A percentile compares a stretch with the other conserved stretches of the same genome.
Evolutionary conservation across 768 basidiomycete species (phyloP).

Genomic region (Saitozyma podzolica): DNA sequence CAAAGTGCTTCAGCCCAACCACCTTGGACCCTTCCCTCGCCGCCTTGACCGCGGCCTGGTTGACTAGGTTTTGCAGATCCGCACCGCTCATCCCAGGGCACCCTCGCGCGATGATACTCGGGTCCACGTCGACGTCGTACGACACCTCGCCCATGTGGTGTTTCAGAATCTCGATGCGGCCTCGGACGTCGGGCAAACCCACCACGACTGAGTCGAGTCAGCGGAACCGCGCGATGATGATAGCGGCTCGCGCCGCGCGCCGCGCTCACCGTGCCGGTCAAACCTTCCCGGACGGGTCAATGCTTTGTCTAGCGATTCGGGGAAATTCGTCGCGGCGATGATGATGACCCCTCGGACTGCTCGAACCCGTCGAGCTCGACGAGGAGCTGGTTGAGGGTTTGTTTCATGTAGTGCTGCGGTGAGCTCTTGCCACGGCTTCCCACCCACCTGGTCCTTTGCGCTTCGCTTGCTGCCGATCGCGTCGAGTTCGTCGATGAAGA

Average conservation of each 20-base stretch:
- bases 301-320: slow-evolving; percentile 89
- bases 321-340: slow-evolving; percentile 92
- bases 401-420: slow-evolving; percentile 59
- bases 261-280: slow-evolving; percentile 65
- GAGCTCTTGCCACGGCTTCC: not conserved
- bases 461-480: slow-evolving; percentile 80
- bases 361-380: slow-evolving; percentile 98
- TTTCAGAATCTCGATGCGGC: slow-evolving; percentile 82
- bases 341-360: slow-evolving; percentile 90
- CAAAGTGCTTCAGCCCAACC: slow-evolving; percentile 79
- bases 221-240: not conserved
- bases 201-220: slow-evolving; percentile 64
- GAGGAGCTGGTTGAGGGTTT: slow-evolving; percentile 85
- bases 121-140: slow-evolving; percentile 67
- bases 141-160: slow-evolving; percentile 86
- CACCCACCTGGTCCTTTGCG: slow-evolving; percentile 48
- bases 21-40: slow-evolving; percentile 74
- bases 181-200: slow-evolving; percentile 90
- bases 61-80: slow-evolving; percentile 94
- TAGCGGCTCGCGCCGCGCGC: not conserved
- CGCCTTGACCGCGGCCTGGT: slow-evolving; percentile 92
- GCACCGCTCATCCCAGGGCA: slow-evolving; percentile 97
- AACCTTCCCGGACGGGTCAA: slow-evolving; percentile 95
- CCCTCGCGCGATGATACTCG: slow-evolving; percentile 83
- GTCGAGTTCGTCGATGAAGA: slow-evolving; percentile 96